Evolutionary conservation across 1,139 yeast species (phyloP), one percentile per base, ranked within the genome.

Genomic region (Geotrichum citri-aurantii): DNA sequence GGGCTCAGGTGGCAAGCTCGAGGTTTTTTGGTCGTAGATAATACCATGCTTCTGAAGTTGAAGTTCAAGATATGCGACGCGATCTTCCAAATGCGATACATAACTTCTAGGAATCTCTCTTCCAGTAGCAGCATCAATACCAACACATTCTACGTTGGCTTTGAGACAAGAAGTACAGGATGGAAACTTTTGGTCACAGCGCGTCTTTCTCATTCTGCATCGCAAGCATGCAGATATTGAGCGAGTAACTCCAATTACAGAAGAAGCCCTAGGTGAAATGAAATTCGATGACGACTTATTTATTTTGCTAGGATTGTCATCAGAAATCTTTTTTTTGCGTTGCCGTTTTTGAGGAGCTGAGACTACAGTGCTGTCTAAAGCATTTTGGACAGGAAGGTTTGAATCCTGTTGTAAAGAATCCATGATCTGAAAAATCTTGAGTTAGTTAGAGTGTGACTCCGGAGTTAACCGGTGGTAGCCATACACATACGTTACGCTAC

Each of bases 81-180:
- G 75, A 58, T 83, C 84, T 68, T 91, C 97, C 59, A 91, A 73
- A 65, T 85, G 86, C 17, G 83, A 80, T 6, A 89, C 82, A 68
- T 91, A 90, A 11, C 91, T 84, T 52, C 97, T 75, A 0, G 97
- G 96, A 1, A 90, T 82, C 64, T 87, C 91, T 59, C 96, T 75
- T 0, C 96, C 96, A 0, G 96, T 88, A 3, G 90, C 90, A 0
- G 96, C 90, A 69, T 91, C 97, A 12, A 88, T 72, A 0, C 95
- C 91, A 23, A 89, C 84, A 72, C 97, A 90, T 19, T 86, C 88
- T 2, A 77, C 85, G 5, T 83, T 81, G 19, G 87, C 85, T 65
- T 82, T 84, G 29, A 76, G 78, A 72, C 97, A 90, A 50, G 82
- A 80, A 14, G 82, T 75, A 69, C 97, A 91, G 57, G 83, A 81